Base-by-base conservation (phyloP, 148 eudicot genomes). In the Chenopodium album region DNA sequence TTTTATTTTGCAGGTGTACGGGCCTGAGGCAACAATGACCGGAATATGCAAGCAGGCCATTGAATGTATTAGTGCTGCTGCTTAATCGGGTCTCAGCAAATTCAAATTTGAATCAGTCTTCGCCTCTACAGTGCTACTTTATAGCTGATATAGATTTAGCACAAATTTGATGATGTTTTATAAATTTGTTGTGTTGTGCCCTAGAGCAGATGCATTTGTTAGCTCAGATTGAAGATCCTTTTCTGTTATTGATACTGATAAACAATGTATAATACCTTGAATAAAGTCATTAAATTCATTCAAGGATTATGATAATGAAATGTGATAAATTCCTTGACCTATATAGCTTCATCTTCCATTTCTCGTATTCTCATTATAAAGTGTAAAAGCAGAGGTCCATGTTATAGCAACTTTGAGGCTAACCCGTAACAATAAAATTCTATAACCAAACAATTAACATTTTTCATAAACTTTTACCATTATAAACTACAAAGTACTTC, bases 11-110 rank as follows among this genome's bases (percentile, higher is more conserved):
- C 82, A 88, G 98, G 97, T 94, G 31, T 93, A 93, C 71, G 98
- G 98, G 62, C 98, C 98, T 23, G 98, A 95, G 86, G 95, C 90
- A 82, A 95, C 98, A 59, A 95, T 95, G 98, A 95, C 98, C 0
- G 98, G 98, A 75, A 95, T 95, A 78, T 95, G 98, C 98, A 95
- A 95, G 79, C 95, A 95, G 88, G 97, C 98, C 68, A 95, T 95
- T 73, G 94, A 93, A 79, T 95, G 95, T 91, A 89, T 95, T 87
- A 78, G 85, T 37, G 94, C 87, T 26, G 89, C 96, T 81, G 97
- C 97, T 67, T 95, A 82, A 89, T 23, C 44, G 32, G 4, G 47
- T 70, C 59, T 44, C 56, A 60, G 48, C 76, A 71, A 29, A 41
- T 31, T 31, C 37, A 16, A 29, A 50, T 67, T 50, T 50, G 16